Evolutionary conservation across 2,329 filamentous ascomycete species (phyloP).

Genomic region (Aspergillus felis): DNA sequence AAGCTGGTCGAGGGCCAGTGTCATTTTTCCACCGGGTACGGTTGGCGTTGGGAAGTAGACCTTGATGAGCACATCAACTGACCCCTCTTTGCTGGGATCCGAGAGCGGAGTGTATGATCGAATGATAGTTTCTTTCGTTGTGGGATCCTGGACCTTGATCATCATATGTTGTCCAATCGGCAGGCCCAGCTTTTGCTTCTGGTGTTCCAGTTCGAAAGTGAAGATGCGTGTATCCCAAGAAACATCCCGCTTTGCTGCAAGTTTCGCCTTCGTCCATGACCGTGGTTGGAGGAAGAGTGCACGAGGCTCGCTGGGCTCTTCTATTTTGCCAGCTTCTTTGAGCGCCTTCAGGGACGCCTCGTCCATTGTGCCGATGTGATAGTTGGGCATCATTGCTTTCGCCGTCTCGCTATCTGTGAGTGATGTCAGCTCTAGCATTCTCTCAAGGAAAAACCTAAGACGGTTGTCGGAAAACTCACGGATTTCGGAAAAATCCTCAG

Average conservation of each 20-base stretch:
- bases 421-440: constrained; percentile 17
- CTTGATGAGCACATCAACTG: constrained; percentile 74
- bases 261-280: constrained; percentile 67
- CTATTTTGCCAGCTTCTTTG: constrained; percentile 39
- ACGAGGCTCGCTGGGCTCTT: constrained; percentile 45
- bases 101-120: constrained; percentile 85
- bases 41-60: constrained; percentile 64
- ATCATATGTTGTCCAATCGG: constrained; percentile 85
- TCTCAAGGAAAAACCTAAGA: background rate
- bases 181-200: constrained; percentile 66
- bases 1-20: constrained; percentile 68
- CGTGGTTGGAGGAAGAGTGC: constrained; percentile 67
- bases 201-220: constrained; percentile 71
- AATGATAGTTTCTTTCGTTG: constrained; percentile 66
- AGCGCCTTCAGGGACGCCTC: constrained; percentile 55
- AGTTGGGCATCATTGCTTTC: constrained; percentile 80
- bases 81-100: constrained; percentile 56
- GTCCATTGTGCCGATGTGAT: constrained; percentile 78
- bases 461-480: constrained; percentile 55
- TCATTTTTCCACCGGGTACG: constrained; percentile 72
- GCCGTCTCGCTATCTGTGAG: constrained; percentile 84
- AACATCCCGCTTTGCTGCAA: constrained; percentile 64
- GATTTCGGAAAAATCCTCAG: constrained; percentile 88
- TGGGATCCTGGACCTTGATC: constrained; percentile 73
- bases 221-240: constrained; percentile 80